Evolutionary conservation across 2,329 filamentous ascomycete species (phyloP).

Genomic region (Penicillium sclerotiorum): DNA sequence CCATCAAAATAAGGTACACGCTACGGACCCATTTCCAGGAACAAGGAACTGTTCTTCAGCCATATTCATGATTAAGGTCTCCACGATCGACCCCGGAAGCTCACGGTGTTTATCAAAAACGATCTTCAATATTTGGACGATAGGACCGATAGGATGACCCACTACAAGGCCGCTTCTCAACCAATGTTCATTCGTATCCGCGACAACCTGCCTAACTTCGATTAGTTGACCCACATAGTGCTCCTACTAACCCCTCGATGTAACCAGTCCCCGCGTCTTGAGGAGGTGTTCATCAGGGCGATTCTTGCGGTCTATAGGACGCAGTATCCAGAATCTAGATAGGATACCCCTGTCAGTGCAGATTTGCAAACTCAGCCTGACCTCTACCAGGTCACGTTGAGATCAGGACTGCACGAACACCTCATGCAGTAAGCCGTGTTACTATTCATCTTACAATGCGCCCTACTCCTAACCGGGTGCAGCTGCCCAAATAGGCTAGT

Average conservation of each 20-base stretch:
- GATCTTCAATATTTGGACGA: neutral
- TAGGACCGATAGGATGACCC: constrained; percentile 8
- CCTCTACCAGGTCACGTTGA: neutral
- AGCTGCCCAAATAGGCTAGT: constrained; percentile 28
- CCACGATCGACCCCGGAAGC: neutral
- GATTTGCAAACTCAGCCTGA: neutral
- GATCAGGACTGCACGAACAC: neutral
- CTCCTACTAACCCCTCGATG: neutral
- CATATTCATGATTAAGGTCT: neutral
- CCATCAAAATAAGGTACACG: neutral
- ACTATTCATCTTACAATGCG: neutral
- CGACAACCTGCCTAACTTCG: constrained; percentile 20
- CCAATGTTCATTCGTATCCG: constrained; percentile 12
- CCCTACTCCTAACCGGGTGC: constrained; percentile 17
- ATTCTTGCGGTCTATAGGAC: neutral
- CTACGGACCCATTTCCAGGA: neutral
- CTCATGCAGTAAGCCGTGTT: neutral
- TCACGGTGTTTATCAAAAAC: neutral
- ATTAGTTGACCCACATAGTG: constrained; percentile 18
- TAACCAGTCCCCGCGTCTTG: constrained; percentile 11
- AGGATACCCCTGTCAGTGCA: neutral
- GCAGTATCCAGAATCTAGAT: neutral
- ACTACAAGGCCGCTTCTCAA: neutral
- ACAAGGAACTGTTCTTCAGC: neutral
- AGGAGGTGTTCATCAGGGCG: too few relatives aligned